Conservation (phyloP, 139 green algal species). For the Eudorina sp. region DNA sequence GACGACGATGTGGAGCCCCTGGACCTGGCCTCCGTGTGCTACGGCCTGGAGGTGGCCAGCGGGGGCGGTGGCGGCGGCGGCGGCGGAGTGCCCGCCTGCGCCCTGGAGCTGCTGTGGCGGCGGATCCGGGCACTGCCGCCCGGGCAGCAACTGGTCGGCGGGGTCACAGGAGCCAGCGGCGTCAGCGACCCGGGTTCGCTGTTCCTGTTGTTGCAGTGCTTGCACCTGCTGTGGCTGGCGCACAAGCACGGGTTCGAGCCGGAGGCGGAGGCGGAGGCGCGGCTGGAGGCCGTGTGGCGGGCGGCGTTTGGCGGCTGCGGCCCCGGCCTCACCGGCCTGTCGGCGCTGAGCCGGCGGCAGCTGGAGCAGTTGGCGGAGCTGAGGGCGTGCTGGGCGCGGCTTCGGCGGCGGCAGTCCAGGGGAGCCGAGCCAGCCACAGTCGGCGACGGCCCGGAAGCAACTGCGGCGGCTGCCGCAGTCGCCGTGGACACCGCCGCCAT, state of each 20-base stretch:
- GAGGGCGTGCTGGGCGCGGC: neutral
- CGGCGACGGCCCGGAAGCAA: neutral
- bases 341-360: no score
- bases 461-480: neutral
- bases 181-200: neutral
- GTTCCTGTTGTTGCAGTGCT: neutral
- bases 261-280: no score
- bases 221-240: neutral
- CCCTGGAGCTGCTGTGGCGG: neutral
- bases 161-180: no score
- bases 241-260: no score
- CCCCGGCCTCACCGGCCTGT: no score
- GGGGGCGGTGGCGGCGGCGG: no score
- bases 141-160: neutral
- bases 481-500: no score
- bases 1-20: neutral
- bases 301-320: no score
- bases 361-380: slow-evolving; percentile 28
- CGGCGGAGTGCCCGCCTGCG: neutral
- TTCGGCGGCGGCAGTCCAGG: no score
- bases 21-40: slow-evolving; percentile 27
- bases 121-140: no score
- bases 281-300: no score
- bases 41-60: slow-evolving; percentile 28
- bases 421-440: no score